Percentiles rank a stretch among this genome's conserved stretches.
Conservation (phyloP, 2,329 filamentous ascomycete genomes). For the Diaporthe amygdali region DNA sequence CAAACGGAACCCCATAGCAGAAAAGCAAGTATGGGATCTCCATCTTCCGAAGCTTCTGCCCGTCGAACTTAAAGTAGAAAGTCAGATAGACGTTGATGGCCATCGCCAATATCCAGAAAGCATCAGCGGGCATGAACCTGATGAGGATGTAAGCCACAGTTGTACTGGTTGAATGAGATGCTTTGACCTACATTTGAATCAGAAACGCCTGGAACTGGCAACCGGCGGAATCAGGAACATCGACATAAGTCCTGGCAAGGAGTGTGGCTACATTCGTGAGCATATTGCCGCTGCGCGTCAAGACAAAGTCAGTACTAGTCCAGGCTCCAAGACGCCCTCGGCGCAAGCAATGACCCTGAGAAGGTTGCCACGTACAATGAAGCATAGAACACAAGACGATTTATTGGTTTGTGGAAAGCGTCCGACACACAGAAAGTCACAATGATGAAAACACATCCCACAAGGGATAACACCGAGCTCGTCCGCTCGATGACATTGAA, state of each 20-base stretch:
- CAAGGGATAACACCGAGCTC: conserved; percentile 72
- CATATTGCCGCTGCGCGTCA: conserved; percentile 67
- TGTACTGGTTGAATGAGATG: background rate
- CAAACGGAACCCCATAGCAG: conserved; percentile 76
- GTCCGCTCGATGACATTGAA: conserved; percentile 70
- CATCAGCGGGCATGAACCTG: conserved; percentile 81
- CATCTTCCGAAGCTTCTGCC: conserved; percentile 65
- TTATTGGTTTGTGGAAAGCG: conserved; percentile 85
- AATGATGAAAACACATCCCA: conserved; percentile 75
- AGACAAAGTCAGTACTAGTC: background rate
- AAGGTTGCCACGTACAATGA: conserved; percentile 53
- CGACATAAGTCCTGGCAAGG: conserved; percentile 68
- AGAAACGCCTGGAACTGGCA: conserved; percentile 80
- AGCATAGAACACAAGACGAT: conserved; percentile 83
- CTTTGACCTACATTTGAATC: conserved; percentile 76
- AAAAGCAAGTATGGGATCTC: conserved; percentile 73
- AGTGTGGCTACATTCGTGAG: conserved; percentile 78
- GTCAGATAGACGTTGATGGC: conserved; percentile 83
- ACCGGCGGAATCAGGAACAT: conserved; percentile 50
- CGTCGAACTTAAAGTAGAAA: conserved; percentile 77
- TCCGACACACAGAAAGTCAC: conserved; percentile 71
- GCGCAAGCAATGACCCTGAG: too few species aligned
- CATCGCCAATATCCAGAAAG: conserved; percentile 81
- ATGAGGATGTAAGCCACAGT: background rate
- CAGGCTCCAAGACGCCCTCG: background rate